Percentiles rank a stretch among this genome's conserved stretches.
phyloP scores from a whole-genome alignment of 768 basidiomycete species.

The Leccinum longicurvipes region DNA sequence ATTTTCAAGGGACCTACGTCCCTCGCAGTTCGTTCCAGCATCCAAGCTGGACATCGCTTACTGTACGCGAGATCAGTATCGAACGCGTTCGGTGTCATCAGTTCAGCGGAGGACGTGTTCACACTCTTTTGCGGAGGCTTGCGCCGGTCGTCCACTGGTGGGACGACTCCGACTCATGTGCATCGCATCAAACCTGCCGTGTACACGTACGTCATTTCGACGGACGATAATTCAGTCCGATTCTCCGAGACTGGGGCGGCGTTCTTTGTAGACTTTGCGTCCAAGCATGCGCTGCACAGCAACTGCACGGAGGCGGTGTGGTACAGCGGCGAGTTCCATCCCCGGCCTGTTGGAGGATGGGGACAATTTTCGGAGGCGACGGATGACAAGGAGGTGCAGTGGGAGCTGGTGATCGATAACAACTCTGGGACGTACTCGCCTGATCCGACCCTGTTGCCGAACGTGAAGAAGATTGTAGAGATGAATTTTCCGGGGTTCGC shows the following conservation, averaged over 20 bases:
- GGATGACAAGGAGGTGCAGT: conserved; percentile 54
- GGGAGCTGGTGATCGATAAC: conserved; percentile 87
- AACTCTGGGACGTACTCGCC: conserved; percentile 85
- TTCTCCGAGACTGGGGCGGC: conserved; percentile 87
- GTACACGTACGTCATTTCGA: conserved; percentile 81
- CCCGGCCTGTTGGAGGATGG: conserved; percentile 69
- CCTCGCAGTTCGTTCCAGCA: conserved; percentile 61
- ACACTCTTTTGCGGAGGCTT: conserved; percentile 48
- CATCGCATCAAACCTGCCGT: conserved; percentile 74
- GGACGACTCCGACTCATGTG: conserved; percentile 12
- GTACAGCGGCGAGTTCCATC: conserved; percentile 80
- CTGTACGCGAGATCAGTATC: conserved; percentile 65
- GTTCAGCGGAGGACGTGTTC: conserved; percentile 45
- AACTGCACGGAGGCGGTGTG: conserved; percentile 66
- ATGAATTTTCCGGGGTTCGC: conserved; percentile 68
- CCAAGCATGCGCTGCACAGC: conserved; percentile 82
- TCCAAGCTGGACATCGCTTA: conserved; percentile 70
- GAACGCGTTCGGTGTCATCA: conserved; percentile 62
- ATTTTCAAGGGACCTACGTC: conserved; percentile 65
- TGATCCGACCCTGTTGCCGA: conserved; percentile 56
- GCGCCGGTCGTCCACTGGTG: conserved; percentile 11
- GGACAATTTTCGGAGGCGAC: conserved; percentile 53
- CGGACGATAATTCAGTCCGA: conserved; percentile 70
- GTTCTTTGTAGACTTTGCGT: conserved; percentile 83
- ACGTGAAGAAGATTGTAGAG: conserved; percentile 60